Base-by-base conservation (phyloP, 768 basidiomycete genomes). In the Mycena epipterygia region DNA sequence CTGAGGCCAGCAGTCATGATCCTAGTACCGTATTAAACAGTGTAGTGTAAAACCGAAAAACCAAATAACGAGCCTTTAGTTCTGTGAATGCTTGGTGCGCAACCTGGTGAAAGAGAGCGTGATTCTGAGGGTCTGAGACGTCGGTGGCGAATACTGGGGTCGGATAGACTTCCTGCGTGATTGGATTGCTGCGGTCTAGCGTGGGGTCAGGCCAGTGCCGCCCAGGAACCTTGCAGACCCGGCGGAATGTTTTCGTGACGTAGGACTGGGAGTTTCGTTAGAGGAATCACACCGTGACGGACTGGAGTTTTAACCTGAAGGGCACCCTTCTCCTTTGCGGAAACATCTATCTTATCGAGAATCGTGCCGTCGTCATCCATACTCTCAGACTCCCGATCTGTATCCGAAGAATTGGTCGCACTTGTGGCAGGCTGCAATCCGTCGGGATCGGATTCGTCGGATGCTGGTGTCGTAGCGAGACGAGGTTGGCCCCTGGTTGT, bases 191-290 rank as follows among this genome's bases (percentile, higher is more conserved):
- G 33, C 59, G 59, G 16, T 46, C 19, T 29, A 60, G 11, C 5
- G 39, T 29, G 5, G 59, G 59, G 59, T 60, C 59, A 2, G 59
- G 44, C 59, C 59, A 60, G 59, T 25, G 12, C 11, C 33, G 16
- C 32, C 44, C 59, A 13, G 59, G 29, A 21, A 60, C 59, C 16
- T 60, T 32, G 27, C 59, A 60, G 19, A 30, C 29, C 5, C 42
- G 35, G 13, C 59, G 42, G 30, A 60, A 60, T 9, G 19, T 17
- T 21, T 60, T 30, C 27, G 59, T 29, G 7, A 59, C 41, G 44
- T n/a, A 59, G 4, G 25, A n/a, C 57, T 59, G 30, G 41, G 14
- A 35, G 21, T 13, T 9, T 33, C 11, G 27, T 56, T 13, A 56
- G 35, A 37, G n/a, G n/a, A n/a, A n/a, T n/a, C n/a, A 56, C 37